Evolutionary conservation across 1,284 basidiomycete genomes (phyloP), one percentile per base, ranked within the genome.

Genomic region (Sporisorium sorghi): DNA sequence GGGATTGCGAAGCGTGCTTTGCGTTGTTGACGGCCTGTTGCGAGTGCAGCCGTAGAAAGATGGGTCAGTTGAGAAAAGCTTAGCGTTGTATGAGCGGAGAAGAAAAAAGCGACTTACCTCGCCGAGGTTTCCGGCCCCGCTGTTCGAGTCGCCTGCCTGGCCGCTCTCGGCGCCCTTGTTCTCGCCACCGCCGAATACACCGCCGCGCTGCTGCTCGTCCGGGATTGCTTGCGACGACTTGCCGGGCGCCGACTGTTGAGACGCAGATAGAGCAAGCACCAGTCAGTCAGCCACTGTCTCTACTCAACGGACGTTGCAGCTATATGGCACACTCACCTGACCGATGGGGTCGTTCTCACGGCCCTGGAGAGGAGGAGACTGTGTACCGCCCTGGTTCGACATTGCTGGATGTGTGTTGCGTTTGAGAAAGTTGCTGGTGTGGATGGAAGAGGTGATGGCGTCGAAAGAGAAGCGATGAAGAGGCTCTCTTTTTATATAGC

Each of bases 321-420:
- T 17, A 0, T 8, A 19, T 3, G 30, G 10, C 7, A 5, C 23
- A 37, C 73, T 61, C 26, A 76, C 73, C 68, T 76, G 73, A 49
- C 73, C 73, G 23, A 76, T 69, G n/a, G 73, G 69, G 40, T 76
- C 73, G 58, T 76, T 76, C 51, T 68, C 69, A 32, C 58, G 58
- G 33, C 73, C 73, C 50, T 68, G 60, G 14, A 76, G 68, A 52
- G 73, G 73, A 42, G 73, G 73, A 56, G 73, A 76, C 21, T 76
- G 58, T 47, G 73, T 73, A 53, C 71, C 71, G 30, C 65, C 71
- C 23, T 73, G 63, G 37, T 32, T 32, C 21, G 70, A 73, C 70
- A 73, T 73, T 40, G 3, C 1, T 55, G n/a, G 47, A 23, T 33
- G 32, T 30, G 43, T 42, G 35, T 19, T 26, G 46, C n/a, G 46